A percentile compares a stretch with the other conserved stretches of the same genome.
Evolutionary conservation across 1,284 basidiomycete genomes (phyloP).

Genomic region (Boletellus deceptivus): DNA sequence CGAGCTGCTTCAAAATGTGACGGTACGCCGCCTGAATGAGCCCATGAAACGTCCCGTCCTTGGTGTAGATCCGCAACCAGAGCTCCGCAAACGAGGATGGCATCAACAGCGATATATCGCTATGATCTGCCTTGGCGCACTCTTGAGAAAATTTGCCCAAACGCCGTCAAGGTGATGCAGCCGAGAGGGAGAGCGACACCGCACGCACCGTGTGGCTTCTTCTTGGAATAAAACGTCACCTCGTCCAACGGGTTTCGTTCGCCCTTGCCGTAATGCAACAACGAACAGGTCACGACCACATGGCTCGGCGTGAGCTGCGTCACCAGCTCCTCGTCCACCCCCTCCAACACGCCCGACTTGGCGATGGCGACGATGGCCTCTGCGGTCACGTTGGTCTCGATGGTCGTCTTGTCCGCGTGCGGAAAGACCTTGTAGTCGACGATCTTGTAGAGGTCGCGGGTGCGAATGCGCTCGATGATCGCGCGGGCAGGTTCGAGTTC

Average conservation of each 20-base stretch:
- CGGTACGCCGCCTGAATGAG: constrained; percentile 69
- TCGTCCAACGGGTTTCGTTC: constrained; percentile 64
- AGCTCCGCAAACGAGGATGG: constrained; percentile 64
- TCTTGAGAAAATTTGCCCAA: constrained; percentile 30
- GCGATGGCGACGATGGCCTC: constrained; percentile 46
- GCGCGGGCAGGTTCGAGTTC: constrained; percentile 54
- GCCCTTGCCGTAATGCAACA: constrained; percentile 73
- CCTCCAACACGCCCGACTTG: constrained; percentile 19
- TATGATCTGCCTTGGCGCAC: constrained; percentile 43
- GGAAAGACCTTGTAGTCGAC: constrained; percentile 68
- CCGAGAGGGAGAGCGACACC: neutral
- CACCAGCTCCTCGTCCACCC: constrained; percentile 32
- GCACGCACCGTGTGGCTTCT: constrained; percentile 51
- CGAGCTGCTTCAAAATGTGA: constrained; percentile 42
- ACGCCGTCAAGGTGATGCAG: neutral
- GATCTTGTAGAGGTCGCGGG: constrained; percentile 62
- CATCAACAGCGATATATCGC: constrained; percentile 62
- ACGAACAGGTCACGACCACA: constrained; percentile 60
- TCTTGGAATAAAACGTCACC: constrained; percentile 73
- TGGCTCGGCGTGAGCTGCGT: constrained; percentile 44
- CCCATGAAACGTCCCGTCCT: constrained; percentile 50
- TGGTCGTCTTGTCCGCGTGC: constrained; percentile 42
- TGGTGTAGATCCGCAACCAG: constrained; percentile 63
- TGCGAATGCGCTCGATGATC: constrained; percentile 59
- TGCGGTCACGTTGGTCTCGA: constrained; percentile 49